Percentiles rank a stretch among this genome's conserved stretches.
Evolutionary conservation across 2,329 filamentous ascomycete species (phyloP).

Genomic region (Hypoxylon sp.): DNA sequence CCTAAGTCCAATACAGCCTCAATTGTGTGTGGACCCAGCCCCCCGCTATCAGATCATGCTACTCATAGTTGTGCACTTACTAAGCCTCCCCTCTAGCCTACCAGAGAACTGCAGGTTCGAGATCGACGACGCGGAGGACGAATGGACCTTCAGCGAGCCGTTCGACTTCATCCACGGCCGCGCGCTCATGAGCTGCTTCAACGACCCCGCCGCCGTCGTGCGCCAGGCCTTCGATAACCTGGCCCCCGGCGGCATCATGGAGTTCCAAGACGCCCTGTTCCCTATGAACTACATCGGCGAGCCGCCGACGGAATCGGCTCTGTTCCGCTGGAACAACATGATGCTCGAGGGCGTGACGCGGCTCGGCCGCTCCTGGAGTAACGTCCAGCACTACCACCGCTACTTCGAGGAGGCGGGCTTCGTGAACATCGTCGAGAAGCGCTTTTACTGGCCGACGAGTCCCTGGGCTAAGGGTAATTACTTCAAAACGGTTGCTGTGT

Average conservation of each 20-base stretch:
- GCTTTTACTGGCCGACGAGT: conserved; percentile 55
- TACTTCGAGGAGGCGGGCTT: conserved; percentile 54
- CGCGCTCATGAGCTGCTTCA: conserved; percentile 65
- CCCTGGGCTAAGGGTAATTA: conserved; percentile 56
- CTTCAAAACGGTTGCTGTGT: conserved; percentile 55
- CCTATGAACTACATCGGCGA: conserved; percentile 53
- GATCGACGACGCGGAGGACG: conserved; percentile 68
- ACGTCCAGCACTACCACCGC: conserved; percentile 49
- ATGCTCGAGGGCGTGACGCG: conserved; percentile 52
- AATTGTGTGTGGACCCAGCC: conserved; percentile 48
- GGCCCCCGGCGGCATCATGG: conserved; percentile 58
- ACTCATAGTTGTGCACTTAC: not conserved
- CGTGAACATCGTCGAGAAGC: conserved; percentile 51
- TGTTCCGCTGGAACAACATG: conserved; percentile 54
- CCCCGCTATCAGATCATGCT: not conserved
- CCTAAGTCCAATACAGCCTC: conserved; percentile 63
- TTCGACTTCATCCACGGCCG: conserved; percentile 69
- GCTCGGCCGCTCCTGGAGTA: conserved; percentile 52
- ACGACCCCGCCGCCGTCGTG: conserved; percentile 64
- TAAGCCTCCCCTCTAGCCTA: conserved; percentile 50
- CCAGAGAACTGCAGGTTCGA: conserved; percentile 69
- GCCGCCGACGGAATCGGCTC: conserved; percentile 52
- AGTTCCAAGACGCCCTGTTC: conserved; percentile 55
- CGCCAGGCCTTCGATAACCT: conserved; percentile 60
- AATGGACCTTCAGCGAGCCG: conserved; percentile 64